Base-by-base conservation (phyloP, 1,284 basidiomycete genomes). In the Cutaneotrichosporon cutaneum region DNA sequence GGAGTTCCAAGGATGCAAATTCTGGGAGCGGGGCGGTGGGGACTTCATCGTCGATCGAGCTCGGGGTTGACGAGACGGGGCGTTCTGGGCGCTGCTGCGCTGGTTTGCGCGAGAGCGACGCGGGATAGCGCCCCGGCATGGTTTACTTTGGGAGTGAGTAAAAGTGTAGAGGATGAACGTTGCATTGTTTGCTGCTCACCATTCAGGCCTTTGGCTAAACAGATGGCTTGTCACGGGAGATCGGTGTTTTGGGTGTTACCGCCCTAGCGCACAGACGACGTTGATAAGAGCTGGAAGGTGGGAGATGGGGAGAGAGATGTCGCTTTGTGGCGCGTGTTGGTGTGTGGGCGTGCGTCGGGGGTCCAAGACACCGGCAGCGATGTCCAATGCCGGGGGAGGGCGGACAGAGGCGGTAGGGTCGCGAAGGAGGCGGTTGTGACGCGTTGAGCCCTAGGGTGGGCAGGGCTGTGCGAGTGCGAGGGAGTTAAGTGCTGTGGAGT, bases 1-100 rank as follows among this genome's bases (percentile, higher is more conserved):
- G 82, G 77, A 92, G 89, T 69, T 92, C 91, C 30, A 94, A 83
- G 5, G 86, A 84, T 65, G 91, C 89, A 4, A 61, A 54, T 33
- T 66, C 61, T 30, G 58, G 62, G 18, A 60, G 56, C 11, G 52
- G 64, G 14, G 64, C 61, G 4, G 62, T 24, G 7, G 69, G 69
- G 5, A 69, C 59, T 36, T 67, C 66, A 42, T 70, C 68, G 58
- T 70, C 68, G 26, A 69, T 64, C 7, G 69, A 68, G 5, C 65
- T 61, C 7, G 42, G 61, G 2, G 50, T 53, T 11, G 50, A n/a
- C 5, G 60, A 61, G 16, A 11, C 27, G 13, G 59, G 56, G 2
- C 60, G 52, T 13, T 63, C 54, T 8, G 61, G 63, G 9, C 68
- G 61, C 21, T 70, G 68, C 18, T 69, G 64, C 11, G 65, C 52